Conservation (phyloP, 129 eudicot species). For the Helianthus annuus region HanXRQr2.0-SUNRISE NC_035441.2:118800255-118800754, state of each 20-base stretch:
- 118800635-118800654: constrained; percentile 24
- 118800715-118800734: not conserved
- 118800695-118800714: constrained; percentile 7
- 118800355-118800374: not conserved
- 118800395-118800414: not conserved
- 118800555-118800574: constrained; percentile 29
- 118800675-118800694: constrained; percentile 31
- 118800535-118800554: constrained; percentile 18
- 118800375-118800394: not conserved
- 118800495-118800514: constrained; percentile 7
- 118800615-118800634: constrained; percentile 31
- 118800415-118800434: constrained; percentile 19
- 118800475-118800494: constrained; percentile 15
- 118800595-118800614: constrained; percentile 32
- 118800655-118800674: constrained; percentile 36
- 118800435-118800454: constrained; percentile 21
- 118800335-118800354: not conserved
- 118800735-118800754: constrained; percentile 2
- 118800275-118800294: not conserved
- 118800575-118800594: constrained; percentile 33
- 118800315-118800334: not conserved
- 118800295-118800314: not conserved
- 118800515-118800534: constrained; percentile 21
- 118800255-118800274: not conserved
- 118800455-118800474: constrained; percentile 30